phyloP scores from a whole-genome alignment of 2,329 filamentous ascomycete species.

The Exophiala sp. region DNA sequence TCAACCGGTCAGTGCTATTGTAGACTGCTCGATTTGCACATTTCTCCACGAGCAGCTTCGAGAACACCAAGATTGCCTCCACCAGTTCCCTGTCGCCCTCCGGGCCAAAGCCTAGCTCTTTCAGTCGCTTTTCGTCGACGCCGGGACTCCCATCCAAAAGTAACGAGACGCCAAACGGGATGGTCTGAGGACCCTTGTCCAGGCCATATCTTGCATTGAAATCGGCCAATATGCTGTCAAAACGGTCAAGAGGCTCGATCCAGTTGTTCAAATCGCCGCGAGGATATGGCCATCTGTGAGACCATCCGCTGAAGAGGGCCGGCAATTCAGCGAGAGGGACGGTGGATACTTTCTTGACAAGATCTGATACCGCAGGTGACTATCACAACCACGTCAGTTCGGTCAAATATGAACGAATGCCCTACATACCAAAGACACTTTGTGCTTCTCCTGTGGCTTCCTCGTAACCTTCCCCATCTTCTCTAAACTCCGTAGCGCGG shows the following conservation, averaged over 20 bases:
- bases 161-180: conserved; percentile 64
- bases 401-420: conserved; percentile 7
- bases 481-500: conserved; percentile 19
- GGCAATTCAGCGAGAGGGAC: conserved; percentile 71
- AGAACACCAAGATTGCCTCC: conserved; percentile 76
- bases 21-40: conserved; percentile 97
- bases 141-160: conserved; percentile 52
- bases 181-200: conserved; percentile 69
- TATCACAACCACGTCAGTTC: conserved; percentile 39
- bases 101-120: conserved; percentile 56
- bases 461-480: conserved; percentile 50
- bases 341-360: conserved; percentile 64
- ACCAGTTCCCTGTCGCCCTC: conserved; percentile 79
- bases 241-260: conserved; percentile 89
- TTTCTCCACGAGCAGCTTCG: conserved; percentile 79
- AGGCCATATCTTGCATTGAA: conserved; percentile 78
- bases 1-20: conserved; percentile 83
- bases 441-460: conserved; percentile 47
- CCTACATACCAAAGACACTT: conserved; percentile 45
- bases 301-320: conserved; percentile 69
- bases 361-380: conserved; percentile 83
- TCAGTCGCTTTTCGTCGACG: conserved; percentile 45
- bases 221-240: conserved; percentile 78
- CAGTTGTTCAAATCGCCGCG: conserved; percentile 96
- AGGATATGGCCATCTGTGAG: conserved; percentile 87